Conservation (phyloP, 1,139 yeast genomes). For the Candida sp. region DNA sequence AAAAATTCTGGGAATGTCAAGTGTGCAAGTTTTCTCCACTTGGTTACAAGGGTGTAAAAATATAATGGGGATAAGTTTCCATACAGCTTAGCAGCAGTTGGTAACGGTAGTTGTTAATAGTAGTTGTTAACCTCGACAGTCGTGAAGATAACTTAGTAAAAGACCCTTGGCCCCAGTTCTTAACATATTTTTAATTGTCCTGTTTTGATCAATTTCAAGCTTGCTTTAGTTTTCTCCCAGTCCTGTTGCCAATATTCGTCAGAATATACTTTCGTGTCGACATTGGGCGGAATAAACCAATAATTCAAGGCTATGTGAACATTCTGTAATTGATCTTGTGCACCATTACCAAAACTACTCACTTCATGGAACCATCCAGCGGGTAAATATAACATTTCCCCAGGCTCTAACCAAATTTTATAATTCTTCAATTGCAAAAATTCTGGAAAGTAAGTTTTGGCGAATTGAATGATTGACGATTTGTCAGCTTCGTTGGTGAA, state of each 20-base stretch:
- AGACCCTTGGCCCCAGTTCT: background rate
- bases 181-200: background rate
- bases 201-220: conserved; percentile 5
- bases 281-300: conserved; percentile 70
- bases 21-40: background rate
- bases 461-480: conserved; percentile 23
- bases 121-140: background rate
- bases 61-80: background rate
- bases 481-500: conserved; percentile 24
- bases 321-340: conserved; percentile 11
- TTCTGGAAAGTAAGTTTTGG: conserved; percentile 41
- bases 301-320: conserved; percentile 66
- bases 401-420: conserved; percentile 51
- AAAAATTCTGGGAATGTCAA: background rate
- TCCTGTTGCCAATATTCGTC: conserved; percentile 53
- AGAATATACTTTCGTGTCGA: conserved; percentile 31
- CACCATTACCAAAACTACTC: conserved; percentile 50
- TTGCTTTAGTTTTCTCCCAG: conserved; percentile 22
- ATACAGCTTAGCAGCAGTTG: background rate
- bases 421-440: conserved; percentile 38
- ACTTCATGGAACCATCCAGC: conserved; percentile 86
- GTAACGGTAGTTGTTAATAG: background rate
- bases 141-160: background rate
- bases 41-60: background rate
- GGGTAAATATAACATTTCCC: conserved; percentile 68